Evolutionary conservation across 2,329 filamentous ascomycete genomes (phyloP).

Genomic region (Apiospora saccharicola): DNA sequence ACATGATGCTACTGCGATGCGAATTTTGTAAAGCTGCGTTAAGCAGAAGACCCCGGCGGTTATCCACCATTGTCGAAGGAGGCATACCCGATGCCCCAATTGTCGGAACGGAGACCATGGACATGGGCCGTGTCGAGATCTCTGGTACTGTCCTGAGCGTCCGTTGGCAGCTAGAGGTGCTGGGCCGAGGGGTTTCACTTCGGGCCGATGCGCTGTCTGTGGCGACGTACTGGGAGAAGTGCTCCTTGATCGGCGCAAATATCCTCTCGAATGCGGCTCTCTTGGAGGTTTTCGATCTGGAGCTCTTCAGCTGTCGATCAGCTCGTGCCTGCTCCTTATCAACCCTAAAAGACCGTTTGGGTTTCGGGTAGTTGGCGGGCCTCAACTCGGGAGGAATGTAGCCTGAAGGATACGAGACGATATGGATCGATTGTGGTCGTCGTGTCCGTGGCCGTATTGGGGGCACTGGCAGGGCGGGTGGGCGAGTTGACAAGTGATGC

Average conservation of each 20-base stretch:
- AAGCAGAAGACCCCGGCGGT: constrained; percentile 37
- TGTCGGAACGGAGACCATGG: constrained; percentile 37
- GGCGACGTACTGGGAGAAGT: constrained; percentile 34
- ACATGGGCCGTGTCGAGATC: constrained; percentile 32
- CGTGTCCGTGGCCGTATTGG: constrained; percentile 58
- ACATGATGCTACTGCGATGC: constrained; percentile 59
- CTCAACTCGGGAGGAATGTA: constrained; percentile 55
- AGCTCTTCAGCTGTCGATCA: constrained; percentile 21
- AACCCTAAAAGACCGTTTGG: constrained; percentile 50
- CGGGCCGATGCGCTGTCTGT: constrained; percentile 30
- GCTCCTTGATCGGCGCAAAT: constrained; percentile 41
- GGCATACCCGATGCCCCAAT: constrained; percentile 33
- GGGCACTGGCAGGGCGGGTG: constrained; percentile 43
- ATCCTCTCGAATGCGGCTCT: constrained; percentile 44
- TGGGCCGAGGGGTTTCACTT: constrained; percentile 27
- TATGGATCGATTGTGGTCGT: constrained; percentile 61
- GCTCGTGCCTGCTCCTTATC: constrained; percentile 32
- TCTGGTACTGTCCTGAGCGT: background rate
- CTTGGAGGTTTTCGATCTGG: constrained; percentile 31
- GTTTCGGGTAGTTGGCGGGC: constrained; percentile 52
- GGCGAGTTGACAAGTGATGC: constrained; percentile 36
- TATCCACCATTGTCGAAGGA: constrained; percentile 41
- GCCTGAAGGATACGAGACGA: constrained; percentile 53
- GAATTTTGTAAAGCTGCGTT: constrained; percentile 38
- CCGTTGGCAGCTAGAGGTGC: constrained; percentile 26